Conservation (phyloP, 2,329 filamentous ascomycete genomes). For the Verticillium nonalfalfae region DNA sequence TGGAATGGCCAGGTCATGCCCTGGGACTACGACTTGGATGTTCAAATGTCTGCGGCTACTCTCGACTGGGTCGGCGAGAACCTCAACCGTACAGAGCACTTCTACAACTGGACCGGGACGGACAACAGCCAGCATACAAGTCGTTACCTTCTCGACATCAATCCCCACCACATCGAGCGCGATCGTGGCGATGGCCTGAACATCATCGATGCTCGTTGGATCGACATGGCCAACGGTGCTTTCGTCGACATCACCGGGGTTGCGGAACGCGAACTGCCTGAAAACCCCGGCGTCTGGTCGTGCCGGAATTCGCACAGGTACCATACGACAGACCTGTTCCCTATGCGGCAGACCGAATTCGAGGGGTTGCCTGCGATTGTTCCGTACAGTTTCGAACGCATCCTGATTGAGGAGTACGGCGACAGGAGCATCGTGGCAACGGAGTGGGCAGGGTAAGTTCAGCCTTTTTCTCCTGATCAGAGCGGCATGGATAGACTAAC, state of each 20-base stretch:
- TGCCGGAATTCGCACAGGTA: conserved; percentile 80
- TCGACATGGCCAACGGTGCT: conserved; percentile 68
- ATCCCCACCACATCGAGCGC: conserved; percentile 60
- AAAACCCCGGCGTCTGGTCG: conserved; percentile 59
- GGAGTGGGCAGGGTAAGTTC: conserved; percentile 53
- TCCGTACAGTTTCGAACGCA: conserved; percentile 61
- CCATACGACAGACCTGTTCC: conserved; percentile 64
- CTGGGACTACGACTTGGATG: conserved; percentile 82
- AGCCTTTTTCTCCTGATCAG: background rate
- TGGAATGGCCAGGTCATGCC: conserved; percentile 76
- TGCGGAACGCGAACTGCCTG: conserved; percentile 56
- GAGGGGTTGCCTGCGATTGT: conserved; percentile 67
- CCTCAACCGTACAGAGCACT: conserved; percentile 63
- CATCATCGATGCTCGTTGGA: conserved; percentile 80
- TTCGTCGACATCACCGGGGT: conserved; percentile 81
- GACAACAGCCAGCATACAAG: conserved; percentile 33
- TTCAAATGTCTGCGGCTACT: conserved; percentile 65
- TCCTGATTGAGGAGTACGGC: conserved; percentile 61
- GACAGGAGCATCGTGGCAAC: conserved; percentile 54
- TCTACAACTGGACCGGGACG: conserved; percentile 40
- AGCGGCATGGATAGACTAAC: conserved; percentile 2
- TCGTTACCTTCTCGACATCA: conserved; percentile 69
- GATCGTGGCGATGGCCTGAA: conserved; percentile 63
- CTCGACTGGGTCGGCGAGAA: conserved; percentile 57
- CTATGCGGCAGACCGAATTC: conserved; percentile 66